Evolutionary conservation across 495 filamentous ascomycete species (phyloP).

Genomic region (Podospora didyma): DNA sequence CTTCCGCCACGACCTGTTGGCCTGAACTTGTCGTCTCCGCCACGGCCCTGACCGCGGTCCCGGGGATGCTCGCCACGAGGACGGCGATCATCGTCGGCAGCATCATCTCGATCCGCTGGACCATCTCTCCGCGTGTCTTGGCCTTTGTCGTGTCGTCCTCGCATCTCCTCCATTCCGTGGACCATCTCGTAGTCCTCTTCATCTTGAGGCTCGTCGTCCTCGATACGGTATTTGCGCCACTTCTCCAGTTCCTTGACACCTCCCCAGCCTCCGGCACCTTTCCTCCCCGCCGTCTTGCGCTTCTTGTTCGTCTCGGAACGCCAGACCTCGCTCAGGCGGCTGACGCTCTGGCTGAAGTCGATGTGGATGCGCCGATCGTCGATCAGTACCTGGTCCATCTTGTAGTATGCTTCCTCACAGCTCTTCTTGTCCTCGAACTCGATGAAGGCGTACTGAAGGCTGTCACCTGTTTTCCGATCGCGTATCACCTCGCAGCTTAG

Average conservation of each 20-base stretch:
- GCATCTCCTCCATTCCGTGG: conserved; percentile 69
- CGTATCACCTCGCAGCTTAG: conserved; percentile 95
- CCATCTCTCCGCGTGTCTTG: conserved; percentile 3
- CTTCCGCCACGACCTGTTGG: conserved; percentile 14
- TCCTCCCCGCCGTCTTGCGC: conserved; percentile 49
- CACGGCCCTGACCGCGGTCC: conserved; percentile 1
- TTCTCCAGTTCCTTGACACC: conserved; percentile 83
- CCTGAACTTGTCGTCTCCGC: conserved; percentile 2
- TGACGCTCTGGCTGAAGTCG: conserved; percentile 96
- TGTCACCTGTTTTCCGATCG: conserved; percentile 90
- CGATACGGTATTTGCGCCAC: conserved; percentile 81
- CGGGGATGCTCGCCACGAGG: conserved; percentile 7
- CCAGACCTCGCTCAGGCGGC: conserved; percentile 87
- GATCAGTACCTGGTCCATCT: conserved; percentile 95
- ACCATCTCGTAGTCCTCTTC: conserved; percentile 70
- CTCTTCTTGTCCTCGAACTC: conserved; percentile 90
- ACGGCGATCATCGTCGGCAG: conserved; percentile 5
- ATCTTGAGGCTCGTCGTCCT: conserved; percentile 46
- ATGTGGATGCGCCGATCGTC: conserved; percentile 98
- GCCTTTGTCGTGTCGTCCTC: conserved; percentile 37
- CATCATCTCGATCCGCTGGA: conserved; percentile 4
- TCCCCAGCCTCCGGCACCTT: conserved; percentile 82
- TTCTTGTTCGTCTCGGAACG: conserved; percentile 82
- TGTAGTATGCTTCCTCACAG: conserved; percentile 95
- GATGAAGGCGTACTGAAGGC: conserved; percentile 95